A percentile compares a stretch with the other conserved stretches of the same genome.
Evolutionary conservation across 169 alveolate genomes (phyloP).

Genomic region (Cryptosporidium viatorum): DNA sequence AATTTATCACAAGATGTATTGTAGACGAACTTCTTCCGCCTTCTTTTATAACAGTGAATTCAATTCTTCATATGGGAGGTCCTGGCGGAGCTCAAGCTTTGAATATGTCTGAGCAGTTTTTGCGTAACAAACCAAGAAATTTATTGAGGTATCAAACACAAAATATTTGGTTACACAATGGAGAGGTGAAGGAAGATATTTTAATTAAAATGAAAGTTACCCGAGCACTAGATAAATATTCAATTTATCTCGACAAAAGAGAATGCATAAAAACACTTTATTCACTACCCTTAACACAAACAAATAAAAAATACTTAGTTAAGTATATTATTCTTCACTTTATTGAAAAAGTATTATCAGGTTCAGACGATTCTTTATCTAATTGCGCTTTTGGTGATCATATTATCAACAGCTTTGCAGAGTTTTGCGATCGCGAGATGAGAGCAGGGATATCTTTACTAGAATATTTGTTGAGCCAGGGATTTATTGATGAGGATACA

Average conservation of each 20-base stretch:
- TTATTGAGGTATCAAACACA: constrained; percentile 48
- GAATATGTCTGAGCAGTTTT: constrained; percentile 30
- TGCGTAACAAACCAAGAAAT: constrained; percentile 48
- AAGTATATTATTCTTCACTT: background rate
- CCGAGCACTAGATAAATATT: constrained; percentile 1
- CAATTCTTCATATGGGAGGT: constrained; percentile 73
- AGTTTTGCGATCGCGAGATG: constrained; percentile 14
- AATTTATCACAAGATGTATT: constrained; percentile 57
- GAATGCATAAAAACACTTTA: constrained; percentile 56
- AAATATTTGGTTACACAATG: constrained; percentile 42
- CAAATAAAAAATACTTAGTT: constrained; percentile 9
- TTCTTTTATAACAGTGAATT: constrained; percentile 53
- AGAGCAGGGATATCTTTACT: constrained; percentile 47
- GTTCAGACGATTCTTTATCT: background rate
- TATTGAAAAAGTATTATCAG: constrained; percentile 2
- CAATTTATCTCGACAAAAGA: constrained; percentile 30
- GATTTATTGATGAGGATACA: constrained; percentile 54
- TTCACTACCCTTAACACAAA: constrained; percentile 18
- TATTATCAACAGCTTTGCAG: background rate
- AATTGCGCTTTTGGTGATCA: background rate
- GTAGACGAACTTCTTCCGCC: constrained; percentile 74
- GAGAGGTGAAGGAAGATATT: constrained; percentile 7
- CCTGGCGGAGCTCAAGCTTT: constrained; percentile 68
- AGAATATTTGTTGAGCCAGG: constrained; percentile 65
- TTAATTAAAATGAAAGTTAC: background rate